Percentiles rank a stretch among this genome's conserved stretches.
These are phyloP conservation scores for Aspergillus funiculosus DNA, from an alignment of 495 filamentous ascomycete species.

Conservation along the genomic window DNA sequence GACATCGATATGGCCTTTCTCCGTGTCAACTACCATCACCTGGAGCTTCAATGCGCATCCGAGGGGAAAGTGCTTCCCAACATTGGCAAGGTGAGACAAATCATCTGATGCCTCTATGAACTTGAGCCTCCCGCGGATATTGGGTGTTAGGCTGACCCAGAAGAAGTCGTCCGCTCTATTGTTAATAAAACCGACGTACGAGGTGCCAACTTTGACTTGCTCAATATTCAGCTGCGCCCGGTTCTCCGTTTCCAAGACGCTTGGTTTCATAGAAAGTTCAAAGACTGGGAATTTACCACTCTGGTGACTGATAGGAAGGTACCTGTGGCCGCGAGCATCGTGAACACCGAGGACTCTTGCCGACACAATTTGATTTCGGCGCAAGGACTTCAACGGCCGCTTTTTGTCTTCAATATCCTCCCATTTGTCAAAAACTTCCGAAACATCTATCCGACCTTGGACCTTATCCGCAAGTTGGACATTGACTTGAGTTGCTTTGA, in stretches of 20 bases:
- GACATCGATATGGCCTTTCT: conserved; percentile 72
- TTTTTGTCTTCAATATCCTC: conserved; percentile 79
- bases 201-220: conserved; percentile 64
- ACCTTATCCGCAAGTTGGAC: conserved; percentile 84
- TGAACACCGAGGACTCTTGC: conserved; percentile 83
- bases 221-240: conserved; percentile 61
- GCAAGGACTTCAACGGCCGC: conserved; percentile 66
- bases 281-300: conserved; percentile 70
- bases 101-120: conserved; percentile 83
- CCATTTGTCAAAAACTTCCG: conserved; percentile 82
- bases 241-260: conserved; percentile 50
- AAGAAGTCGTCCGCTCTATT: conserved; percentile 69
- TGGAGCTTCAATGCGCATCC: conserved; percentile 77
- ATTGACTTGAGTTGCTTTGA: conserved; percentile 88
- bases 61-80: conserved; percentile 79
- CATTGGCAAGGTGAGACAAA: conserved; percentile 63
- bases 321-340: conserved; percentile 83
- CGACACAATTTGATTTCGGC: conserved; percentile 58
- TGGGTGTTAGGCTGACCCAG: conserved; percentile 90
- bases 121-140: conserved; percentile 75
- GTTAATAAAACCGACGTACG: conserved; percentile 79
- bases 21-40: conserved; percentile 68
- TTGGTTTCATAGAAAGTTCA: conserved; percentile 81
- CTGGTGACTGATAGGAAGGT: conserved; percentile 84
- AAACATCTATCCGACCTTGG: conserved; percentile 84